Evolutionary conservation across 148 eudicot species (phyloP).

Genomic region (Vaccinium macrocarpon): DNA sequence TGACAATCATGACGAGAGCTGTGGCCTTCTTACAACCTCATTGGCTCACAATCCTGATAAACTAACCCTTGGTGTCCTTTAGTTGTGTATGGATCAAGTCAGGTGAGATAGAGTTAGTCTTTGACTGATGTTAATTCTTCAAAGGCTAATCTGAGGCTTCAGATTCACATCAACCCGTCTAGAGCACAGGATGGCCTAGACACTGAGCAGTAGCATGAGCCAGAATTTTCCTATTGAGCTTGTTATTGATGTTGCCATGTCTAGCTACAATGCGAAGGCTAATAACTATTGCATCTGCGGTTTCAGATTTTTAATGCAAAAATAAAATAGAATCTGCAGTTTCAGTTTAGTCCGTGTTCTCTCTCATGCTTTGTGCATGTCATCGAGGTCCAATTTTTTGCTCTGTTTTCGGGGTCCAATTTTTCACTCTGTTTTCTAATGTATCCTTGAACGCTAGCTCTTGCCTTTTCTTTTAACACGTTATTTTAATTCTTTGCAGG

Average conservation of each 20-base stretch:
- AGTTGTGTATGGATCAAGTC: neutral
- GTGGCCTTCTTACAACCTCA: neutral
- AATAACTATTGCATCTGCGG: neutral
- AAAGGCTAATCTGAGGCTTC: neutral
- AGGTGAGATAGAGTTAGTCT: neutral
- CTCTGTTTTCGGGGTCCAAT: neutral
- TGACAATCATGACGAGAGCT: neutral
- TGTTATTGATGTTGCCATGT: slow-evolving; percentile 2
- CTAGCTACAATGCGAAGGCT: neutral
- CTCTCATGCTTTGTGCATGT: neutral
- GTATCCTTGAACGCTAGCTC: slow-evolving; percentile 1
- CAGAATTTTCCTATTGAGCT: neutral
- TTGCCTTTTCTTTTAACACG: neutral
- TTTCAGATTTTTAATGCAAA: neutral
- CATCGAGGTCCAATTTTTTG: neutral
- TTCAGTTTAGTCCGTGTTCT: neutral
- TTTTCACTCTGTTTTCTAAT: neutral
- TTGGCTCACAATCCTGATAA: neutral
- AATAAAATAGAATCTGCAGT: neutral
- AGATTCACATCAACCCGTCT: neutral
- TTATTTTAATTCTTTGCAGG: slow-evolving; percentile 42
- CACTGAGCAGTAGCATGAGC: neutral
- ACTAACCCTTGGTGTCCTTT: neutral
- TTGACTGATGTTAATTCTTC: neutral
- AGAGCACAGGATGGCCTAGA: neutral